Evolutionary conservation across 441 rosid species (phyloP).

Genomic region (Populus hybrid): DNA sequence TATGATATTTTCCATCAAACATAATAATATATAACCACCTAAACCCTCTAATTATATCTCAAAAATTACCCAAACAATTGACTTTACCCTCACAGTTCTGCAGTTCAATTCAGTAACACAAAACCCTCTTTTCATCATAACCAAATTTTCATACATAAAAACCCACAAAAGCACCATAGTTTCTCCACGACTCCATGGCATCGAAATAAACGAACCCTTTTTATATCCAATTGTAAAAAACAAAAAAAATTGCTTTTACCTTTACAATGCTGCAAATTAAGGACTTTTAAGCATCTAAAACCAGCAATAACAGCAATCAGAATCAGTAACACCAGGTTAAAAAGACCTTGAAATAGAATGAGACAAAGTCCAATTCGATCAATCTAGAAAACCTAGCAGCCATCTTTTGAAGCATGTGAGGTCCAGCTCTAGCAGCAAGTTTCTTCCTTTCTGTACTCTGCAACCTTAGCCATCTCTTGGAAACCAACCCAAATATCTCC

Average conservation of each 20-base stretch:
- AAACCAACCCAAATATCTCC: slow-evolving; percentile 88
- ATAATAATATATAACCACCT: not conserved
- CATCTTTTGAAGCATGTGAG: slow-evolving; percentile 77
- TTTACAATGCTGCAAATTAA: slow-evolving; percentile 70
- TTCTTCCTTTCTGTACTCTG: slow-evolving; percentile 91
- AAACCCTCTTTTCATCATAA: not conserved
- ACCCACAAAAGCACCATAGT: not conserved
- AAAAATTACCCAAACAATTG: not conserved
- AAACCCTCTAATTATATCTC: not conserved
- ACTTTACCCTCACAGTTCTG: not conserved
- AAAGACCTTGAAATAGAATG: slow-evolving; percentile 88
- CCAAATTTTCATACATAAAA: not conserved
- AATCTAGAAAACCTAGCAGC: slow-evolving; percentile 75
- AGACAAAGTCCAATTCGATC: slow-evolving; percentile 74
- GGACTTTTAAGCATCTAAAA: slow-evolving; percentile 59
- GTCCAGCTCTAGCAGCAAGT: slow-evolving; percentile 86
- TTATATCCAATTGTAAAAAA: not conserved
- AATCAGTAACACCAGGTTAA: slow-evolving; percentile 88
- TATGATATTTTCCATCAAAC: not conserved
- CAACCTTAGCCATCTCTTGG: slow-evolving; percentile 80
- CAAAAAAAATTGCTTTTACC: slow-evolving; percentile 35
- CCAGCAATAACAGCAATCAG: slow-evolving; percentile 78
- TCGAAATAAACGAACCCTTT: not conserved
- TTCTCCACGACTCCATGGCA: not conserved
- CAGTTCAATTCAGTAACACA: not conserved